A percentile compares a stretch with the other conserved stretches of the same genome.
Conservation (phyloP, 768 basidiomycete genomes). For the Macrolepiota fuliginosa region DNA sequence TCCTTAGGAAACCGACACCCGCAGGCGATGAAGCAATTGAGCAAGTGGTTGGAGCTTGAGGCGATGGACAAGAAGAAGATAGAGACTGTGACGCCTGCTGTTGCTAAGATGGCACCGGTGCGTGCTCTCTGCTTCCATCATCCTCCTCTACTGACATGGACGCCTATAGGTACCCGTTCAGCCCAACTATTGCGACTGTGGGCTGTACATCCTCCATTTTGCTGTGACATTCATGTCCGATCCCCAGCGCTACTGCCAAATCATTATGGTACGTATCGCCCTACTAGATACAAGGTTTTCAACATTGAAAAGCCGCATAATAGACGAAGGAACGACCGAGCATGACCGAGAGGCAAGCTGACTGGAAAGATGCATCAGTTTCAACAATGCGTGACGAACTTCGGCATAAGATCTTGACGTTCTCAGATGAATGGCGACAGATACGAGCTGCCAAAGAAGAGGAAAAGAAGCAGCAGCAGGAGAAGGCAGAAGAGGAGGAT, state of each 20-base stretch:
- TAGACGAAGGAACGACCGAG: constrained; percentile 26
- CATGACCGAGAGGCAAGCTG: constrained; percentile 36
- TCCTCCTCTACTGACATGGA: background rate
- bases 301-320: constrained; percentile 10
- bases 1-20: constrained; percentile 79
- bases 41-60: constrained; percentile 69
- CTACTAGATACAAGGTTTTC: background rate
- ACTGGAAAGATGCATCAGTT: constrained; percentile 55
- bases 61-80: constrained; percentile 67
- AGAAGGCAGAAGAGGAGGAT: constrained; percentile 25
- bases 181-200: constrained; percentile 90
- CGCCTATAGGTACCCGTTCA: constrained; percentile 78
- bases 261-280: constrained; percentile 42
- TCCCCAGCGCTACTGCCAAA: constrained; percentile 47
- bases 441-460: constrained; percentile 38
- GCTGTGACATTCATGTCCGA: constrained; percentile 72
- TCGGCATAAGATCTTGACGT: constrained; percentile 32
- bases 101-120: constrained; percentile 54
- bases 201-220: constrained; percentile 88
- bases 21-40: constrained; percentile 58
- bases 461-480: constrained; percentile 33
- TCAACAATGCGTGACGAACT: constrained; percentile 46
- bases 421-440: constrained; percentile 57
- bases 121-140: constrained; percentile 15
- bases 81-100: constrained; percentile 34